Evolutionary conservation across 345 rosid species (phyloP), one percentile per base, ranked within the genome.

Genomic region (Toxicodendron radicans): DNA sequence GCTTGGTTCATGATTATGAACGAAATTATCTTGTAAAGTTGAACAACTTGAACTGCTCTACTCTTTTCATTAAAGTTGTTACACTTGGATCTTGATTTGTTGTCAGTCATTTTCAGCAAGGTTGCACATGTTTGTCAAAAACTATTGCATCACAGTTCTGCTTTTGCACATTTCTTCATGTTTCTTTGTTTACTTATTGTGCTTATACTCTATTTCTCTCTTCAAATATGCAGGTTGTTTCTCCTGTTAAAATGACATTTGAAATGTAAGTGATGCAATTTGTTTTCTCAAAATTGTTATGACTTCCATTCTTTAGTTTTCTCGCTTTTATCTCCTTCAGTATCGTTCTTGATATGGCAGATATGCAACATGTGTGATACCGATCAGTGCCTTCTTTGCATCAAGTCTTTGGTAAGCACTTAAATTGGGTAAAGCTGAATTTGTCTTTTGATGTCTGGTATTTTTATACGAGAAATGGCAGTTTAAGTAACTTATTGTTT

Each of bases 381-480:
- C 97, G 60, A 93, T 95, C 64, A 93, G 98, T 79, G 97, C 97
- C 72, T 95, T 93, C 88, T 93, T 91, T 83, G 98, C 99, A 52
- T 89, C 98, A 72, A 95, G 98, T 78, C 98, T 93, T 73, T 95
- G 99, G 99, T 95, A 86, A 88, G 90, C 76, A 49, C 76, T 62
- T 73, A 52, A 70, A 32, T 57, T 41, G 67, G n/a, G 12, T 10
- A 13, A 61, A 27, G 32, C 18, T 32, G 73, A 27, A 57, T 60
- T 49, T 64, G 53, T 63, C 63, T 52, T 60, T 64, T 58, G 23
- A 5, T 24, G 27, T 56, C 30, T 51, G 41, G 16, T 20, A 27
- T 53, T 63, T 8, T 38, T 38, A 38, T 38, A 45, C 16, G 53
- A 64, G 10, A 20, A 20, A 12, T 65, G 35, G 11, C 9, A 21